phyloP scores from a whole-genome alignment of 2,329 filamentous ascomycete genomes.

The Fusarium goolgardi region DNA sequence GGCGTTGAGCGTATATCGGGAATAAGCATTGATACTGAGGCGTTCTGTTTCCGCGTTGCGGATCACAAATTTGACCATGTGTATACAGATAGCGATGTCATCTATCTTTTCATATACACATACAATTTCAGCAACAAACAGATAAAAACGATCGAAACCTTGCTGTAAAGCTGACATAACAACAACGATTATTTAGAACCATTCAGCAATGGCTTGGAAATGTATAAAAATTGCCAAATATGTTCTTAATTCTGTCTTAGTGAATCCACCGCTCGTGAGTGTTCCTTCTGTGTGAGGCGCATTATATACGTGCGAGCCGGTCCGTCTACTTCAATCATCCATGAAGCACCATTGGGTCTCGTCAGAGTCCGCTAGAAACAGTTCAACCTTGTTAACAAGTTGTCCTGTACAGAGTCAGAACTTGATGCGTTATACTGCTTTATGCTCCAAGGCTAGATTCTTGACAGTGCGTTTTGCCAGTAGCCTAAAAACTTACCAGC shows the following conservation, averaged over 20 bases:
- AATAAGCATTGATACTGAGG: constrained; percentile 5
- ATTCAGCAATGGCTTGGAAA: constrained; percentile 9
- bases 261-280: background rate
- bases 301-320: background rate
- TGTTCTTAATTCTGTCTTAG: background rate
- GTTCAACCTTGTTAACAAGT: constrained; percentile 47
- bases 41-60: background rate
- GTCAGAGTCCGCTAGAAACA: constrained; percentile 45
- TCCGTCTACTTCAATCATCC: constrained; percentile 29
- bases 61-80: background rate
- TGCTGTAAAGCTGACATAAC: background rate
- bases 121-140: constrained; percentile 4
- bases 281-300: background rate
- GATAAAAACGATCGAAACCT: constrained; percentile 18
- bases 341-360: constrained; percentile 43
- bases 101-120: constrained; percentile 7
- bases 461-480: constrained; percentile 18
- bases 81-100: background rate
- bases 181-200: background rate
- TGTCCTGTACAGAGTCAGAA: constrained; percentile 43
- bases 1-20: constrained; percentile 41
- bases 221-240: background rate
- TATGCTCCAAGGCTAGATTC: constrained; percentile 4
- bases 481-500: constrained; percentile 45
- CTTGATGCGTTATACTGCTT: background rate